These are phyloP conservation scores for Xylaria sp. DNA, from an alignment of 2,329 filamentous ascomycete species.

Conservation along the genomic window DNA sequence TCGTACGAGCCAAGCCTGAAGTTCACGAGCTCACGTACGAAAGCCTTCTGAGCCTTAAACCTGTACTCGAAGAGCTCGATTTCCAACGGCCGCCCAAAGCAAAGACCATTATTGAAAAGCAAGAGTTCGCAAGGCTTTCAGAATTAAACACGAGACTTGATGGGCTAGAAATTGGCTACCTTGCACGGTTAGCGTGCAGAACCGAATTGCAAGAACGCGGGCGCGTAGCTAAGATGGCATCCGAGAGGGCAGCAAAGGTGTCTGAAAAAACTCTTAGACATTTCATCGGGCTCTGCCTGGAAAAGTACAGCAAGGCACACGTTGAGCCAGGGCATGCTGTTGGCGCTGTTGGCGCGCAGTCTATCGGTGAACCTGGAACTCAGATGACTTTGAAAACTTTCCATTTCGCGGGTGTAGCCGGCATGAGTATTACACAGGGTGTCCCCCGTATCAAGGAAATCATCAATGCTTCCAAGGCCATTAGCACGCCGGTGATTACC, in stretches of 20 bases:
- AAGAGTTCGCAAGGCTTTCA: conserved; percentile 34
- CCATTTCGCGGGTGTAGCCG: conserved; percentile 99
- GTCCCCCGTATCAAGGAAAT: conserved; percentile 99
- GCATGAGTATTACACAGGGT: conserved; percentile 99
- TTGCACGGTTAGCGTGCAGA: conserved; percentile 31
- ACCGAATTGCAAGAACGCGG: conserved; percentile 48
- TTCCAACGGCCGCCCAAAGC: conserved; percentile 36
- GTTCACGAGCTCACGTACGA: conserved; percentile 20
- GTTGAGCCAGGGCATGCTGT: conserved; percentile 96
- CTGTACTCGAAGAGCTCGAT: conserved; percentile 33
- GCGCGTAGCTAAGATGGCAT: conserved; percentile 42
- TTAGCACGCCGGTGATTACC: conserved; percentile 92
- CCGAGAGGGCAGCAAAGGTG: conserved; percentile 83
- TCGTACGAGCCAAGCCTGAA: conserved; percentile 2
- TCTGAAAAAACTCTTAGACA: conserved; percentile 76
- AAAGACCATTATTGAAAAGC: conserved; percentile 34
- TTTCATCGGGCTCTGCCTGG: conserved; percentile 84
- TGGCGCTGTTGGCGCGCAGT: conserved; percentile 94
- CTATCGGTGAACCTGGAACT: conserved; percentile 96
- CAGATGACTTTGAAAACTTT: conserved; percentile 99
- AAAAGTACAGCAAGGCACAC: conserved; percentile 90
- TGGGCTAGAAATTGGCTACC: conserved; percentile 33
- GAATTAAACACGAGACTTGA: conserved; percentile 32
- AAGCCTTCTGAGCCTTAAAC: conserved; percentile 30
- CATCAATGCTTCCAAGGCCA: conserved; percentile 95